Evolutionary conservation across 2,329 filamentous ascomycete species (phyloP).

Genomic region (Calonectria pauciramosa): DNA sequence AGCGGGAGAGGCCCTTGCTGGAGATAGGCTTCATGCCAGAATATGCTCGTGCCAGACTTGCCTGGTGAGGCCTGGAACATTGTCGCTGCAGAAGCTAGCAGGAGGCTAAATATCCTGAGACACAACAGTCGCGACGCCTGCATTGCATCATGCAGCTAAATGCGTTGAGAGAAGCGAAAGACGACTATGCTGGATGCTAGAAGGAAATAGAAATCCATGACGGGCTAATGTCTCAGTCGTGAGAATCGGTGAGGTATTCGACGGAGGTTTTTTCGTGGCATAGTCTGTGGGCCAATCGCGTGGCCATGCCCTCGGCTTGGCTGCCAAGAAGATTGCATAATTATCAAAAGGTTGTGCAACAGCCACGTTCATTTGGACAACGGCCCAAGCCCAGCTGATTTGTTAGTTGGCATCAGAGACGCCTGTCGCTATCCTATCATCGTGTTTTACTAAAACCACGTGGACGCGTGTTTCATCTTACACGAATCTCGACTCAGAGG

Average conservation of each 20-base stretch:
- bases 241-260: neutral
- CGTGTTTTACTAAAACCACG: neutral
- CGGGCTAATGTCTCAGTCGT: slow-evolving; percentile 1
- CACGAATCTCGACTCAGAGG: neutral
- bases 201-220: neutral
- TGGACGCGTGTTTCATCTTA: neutral
- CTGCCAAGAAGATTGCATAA: neutral
- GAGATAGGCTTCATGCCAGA: neutral
- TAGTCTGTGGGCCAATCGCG: neutral
- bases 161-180: neutral
- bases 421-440: neutral
- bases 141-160: slow-evolving; percentile 12
- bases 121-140: neutral
- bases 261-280: neutral
- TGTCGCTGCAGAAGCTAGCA: neutral
- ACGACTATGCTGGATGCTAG: neutral
- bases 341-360: neutral
- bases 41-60: neutral
- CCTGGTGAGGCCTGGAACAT: neutral
- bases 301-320: neutral
- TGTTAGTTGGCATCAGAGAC: neutral
- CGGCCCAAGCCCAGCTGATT: neutral
- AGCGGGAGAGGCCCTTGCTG: neutral
- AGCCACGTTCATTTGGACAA: neutral
- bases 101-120: neutral